Base-by-base conservation (phyloP, 257 asterid genomes). In the Buddleja alternifolia region DNA sequence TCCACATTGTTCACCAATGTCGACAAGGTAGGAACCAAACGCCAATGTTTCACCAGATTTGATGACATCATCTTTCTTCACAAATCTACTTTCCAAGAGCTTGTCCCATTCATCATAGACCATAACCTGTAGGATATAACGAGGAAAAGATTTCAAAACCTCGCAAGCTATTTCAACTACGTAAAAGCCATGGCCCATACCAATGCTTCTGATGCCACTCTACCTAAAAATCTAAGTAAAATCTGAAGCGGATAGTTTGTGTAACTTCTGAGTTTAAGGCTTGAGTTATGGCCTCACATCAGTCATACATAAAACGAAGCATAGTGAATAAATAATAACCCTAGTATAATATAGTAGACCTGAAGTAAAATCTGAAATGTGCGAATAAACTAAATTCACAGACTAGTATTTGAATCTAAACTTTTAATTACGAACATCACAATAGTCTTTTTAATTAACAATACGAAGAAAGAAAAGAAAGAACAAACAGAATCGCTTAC, bases 71-170 rank as follows among this genome's bases (percentile, higher is more conserved):
- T 85, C 95, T 69, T 79, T 81, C 86, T 90, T 88, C 74, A 83
- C 75, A 75, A 85, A 88, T 71, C 88, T 89, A 77, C 86, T 83
- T 8, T 80, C 95, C 83, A 93, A 69, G 74, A 84, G 83, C 60
- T 75, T 83, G 69, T 87, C 89, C 69, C 70, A 83, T 23, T 90
- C 99, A 77, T 93, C 97, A 63, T 85, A 93, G 46, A 90, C 84
- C 78, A 77, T 58, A 57, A 83, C 90, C 97, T 93, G 81, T 24
- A 41, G 60, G 48, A 54, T 60, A 53, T 25, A 54, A 62, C 4
- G 5, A 19, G 6, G 11, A 66, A 11, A 60, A 12, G 4, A 67
- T 16, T 14, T 50, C 11, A 21, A 66, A 66, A 29, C 41, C 44
- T 25, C 61, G 54, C 10, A 34, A 42, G 54, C 54, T 60, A 21